These are phyloP conservation scores for Ceriops decandra DNA, from an alignment of 345 rosid species.

Conservation along the genomic window DNA sequence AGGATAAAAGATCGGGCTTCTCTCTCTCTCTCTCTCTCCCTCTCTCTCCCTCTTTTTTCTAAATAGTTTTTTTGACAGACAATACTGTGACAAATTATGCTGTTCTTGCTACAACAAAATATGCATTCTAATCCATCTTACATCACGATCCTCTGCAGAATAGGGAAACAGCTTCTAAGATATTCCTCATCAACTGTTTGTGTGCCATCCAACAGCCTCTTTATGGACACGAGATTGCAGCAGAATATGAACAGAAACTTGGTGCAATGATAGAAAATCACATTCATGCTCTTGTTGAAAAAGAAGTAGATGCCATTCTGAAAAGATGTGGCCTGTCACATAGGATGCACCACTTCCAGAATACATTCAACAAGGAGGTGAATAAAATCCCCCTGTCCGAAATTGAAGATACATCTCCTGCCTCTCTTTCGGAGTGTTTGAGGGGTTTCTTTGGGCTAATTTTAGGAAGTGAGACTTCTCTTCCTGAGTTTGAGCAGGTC, in stretches of 20 bases:
- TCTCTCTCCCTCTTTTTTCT: too few species aligned
- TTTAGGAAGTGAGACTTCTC: slow-evolving; percentile 76
- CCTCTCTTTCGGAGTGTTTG: slow-evolving; percentile 64
- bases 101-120: not conserved
- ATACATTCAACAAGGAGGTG: slow-evolving; percentile 34
- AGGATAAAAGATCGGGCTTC: too few species aligned
- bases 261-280: slow-evolving; percentile 71
- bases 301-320: slow-evolving; percentile 82
- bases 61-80: too few species aligned
- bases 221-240: slow-evolving; percentile 60
- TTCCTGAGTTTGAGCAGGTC: slow-evolving; percentile 89
- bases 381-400: slow-evolving; percentile 41
- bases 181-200: slow-evolving; percentile 90
- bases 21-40: too few species aligned
- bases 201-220: slow-evolving; percentile 87
- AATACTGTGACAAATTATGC: too few species aligned
- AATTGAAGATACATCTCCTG: slow-evolving; percentile 59
- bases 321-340: slow-evolving; percentile 60
- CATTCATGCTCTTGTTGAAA: slow-evolving; percentile 56
- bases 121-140: slow-evolving; percentile 9
- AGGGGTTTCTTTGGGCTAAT: slow-evolving; percentile 81
- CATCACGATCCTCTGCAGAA: slow-evolving; percentile 46
- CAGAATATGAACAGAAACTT: slow-evolving; percentile 64
- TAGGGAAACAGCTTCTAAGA: slow-evolving; percentile 72
- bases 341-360: slow-evolving; percentile 60